Evolutionary conservation across 176 grass and related monocot genomes (phyloP).

Genomic region (Paspalum notatum): DNA sequence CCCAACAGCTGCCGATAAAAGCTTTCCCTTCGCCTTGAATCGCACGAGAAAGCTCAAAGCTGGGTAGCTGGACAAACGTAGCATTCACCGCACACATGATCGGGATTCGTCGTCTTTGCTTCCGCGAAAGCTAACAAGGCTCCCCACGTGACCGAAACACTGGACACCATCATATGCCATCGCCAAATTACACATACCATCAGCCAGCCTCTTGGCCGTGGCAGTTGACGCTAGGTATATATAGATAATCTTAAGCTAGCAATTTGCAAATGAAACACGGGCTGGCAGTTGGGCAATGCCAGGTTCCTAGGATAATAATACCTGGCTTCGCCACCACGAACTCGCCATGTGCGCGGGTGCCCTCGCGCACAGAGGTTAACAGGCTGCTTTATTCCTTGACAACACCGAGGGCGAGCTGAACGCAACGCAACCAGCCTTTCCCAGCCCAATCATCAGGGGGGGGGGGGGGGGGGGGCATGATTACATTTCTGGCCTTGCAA

Average conservation of each 20-base stretch:
- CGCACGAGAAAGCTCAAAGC: neutral
- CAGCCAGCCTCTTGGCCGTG: too few species aligned
- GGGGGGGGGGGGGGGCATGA: neutral
- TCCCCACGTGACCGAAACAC: neutral
- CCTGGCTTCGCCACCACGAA: conserved; percentile 41
- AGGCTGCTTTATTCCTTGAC: conserved; percentile 44
- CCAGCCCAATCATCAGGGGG: conserved; percentile 38
- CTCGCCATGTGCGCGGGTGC: conserved; percentile 44
- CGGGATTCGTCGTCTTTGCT: conserved; percentile 17
- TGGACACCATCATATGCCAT: too few species aligned
- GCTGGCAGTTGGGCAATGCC: neutral
- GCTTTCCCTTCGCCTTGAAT: neutral
- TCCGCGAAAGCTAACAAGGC: neutral
- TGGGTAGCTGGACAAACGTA: neutral
- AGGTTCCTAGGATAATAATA: too few species aligned
- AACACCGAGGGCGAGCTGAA: neutral
- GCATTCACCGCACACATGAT: conserved; percentile 6
- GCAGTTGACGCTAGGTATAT: too few species aligned
- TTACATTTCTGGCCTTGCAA: conserved; percentile 9
- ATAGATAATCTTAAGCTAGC: neutral
- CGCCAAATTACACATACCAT: too few species aligned
- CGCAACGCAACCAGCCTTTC: conserved; percentile 17
- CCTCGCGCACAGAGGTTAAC: too few species aligned
- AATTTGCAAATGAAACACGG: conserved; percentile 14
- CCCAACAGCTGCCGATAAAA: neutral